Evolutionary conservation across 306 rosid species (phyloP).

Genomic region (Begonia peltatifolia): DNA sequence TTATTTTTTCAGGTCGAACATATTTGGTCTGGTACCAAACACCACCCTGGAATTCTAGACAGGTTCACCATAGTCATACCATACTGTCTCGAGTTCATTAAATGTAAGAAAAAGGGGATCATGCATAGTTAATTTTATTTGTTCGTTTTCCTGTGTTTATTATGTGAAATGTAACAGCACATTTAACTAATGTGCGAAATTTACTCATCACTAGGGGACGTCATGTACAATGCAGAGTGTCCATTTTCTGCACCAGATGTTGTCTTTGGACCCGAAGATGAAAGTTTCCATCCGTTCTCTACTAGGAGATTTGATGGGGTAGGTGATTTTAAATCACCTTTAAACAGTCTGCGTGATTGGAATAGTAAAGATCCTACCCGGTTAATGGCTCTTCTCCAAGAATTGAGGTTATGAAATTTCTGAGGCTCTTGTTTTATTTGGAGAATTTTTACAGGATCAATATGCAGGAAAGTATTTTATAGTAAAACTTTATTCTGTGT

Average conservation of each 20-base stretch:
- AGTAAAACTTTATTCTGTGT: not conserved
- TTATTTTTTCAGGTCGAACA: slow-evolving; percentile 51
- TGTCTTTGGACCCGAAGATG: slow-evolving; percentile 71
- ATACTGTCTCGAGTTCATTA: slow-evolving; percentile 72
- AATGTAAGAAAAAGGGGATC: slow-evolving; percentile 28
- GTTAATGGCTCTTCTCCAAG: slow-evolving; percentile 51
- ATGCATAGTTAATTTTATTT: not conserved
- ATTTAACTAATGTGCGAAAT: slow-evolving; percentile 2
- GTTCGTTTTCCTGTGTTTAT: slow-evolving; percentile 1
- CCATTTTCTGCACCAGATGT: slow-evolving; percentile 72
- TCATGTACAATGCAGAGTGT: slow-evolving; percentile 41
- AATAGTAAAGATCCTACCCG: slow-evolving; percentile 57
- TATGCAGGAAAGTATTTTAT: too few species aligned
- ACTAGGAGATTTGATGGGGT: slow-evolving; percentile 19
- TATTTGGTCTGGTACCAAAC: slow-evolving; percentile 69
- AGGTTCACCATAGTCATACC: slow-evolving; percentile 79
- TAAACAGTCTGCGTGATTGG: slow-evolving; percentile 45
- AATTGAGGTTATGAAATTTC: slow-evolving; percentile 35
- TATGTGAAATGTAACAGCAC: not conserved
- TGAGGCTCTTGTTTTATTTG: too few species aligned
- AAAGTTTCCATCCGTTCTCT: slow-evolving; percentile 50
- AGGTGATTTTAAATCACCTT: slow-evolving; percentile 10
- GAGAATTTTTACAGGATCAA: too few species aligned
- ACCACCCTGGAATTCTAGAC: slow-evolving; percentile 37
- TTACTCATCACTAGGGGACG: slow-evolving; percentile 48